A percentile compares a stretch with the other conserved stretches of the same genome.
phyloP scores from a whole-genome alignment of 2,329 filamentous ascomycete genomes.

The Cladosporium sp. region DNA sequence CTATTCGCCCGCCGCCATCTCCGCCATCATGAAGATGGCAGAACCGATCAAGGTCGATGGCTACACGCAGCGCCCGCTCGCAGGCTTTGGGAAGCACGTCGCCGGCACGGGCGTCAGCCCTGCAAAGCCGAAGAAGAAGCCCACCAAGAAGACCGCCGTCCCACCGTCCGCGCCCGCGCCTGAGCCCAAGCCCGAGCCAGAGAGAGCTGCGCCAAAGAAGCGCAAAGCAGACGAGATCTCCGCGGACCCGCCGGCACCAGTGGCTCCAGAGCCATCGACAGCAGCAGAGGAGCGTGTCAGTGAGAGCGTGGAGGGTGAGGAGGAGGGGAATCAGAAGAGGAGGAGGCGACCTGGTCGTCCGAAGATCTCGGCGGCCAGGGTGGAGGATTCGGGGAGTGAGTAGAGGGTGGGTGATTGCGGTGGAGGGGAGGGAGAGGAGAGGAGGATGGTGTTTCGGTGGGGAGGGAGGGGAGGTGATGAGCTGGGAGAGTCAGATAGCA shows the following conservation, averaged over 20 bases:
- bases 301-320: background rate
- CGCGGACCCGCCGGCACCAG: background rate
- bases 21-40: background rate
- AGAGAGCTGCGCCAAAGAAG: background rate
- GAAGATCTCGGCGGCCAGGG: background rate
- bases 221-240: constrained; percentile 11
- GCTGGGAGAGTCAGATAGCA: background rate
- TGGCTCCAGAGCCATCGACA: background rate
- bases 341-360: background rate
- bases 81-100: background rate
- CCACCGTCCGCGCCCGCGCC: background rate
- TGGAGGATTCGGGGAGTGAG: constrained; percentile 13
- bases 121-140: constrained; percentile 18
- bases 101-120: background rate
- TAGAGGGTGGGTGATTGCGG: background rate
- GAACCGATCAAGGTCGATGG: constrained; percentile 9
- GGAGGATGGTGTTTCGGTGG: background rate
- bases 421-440: background rate
- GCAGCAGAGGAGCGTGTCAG: background rate
- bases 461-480: background rate
- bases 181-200: background rate
- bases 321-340: constrained; percentile 4
- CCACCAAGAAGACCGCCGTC: background rate
- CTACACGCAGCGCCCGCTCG: background rate
- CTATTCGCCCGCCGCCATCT: background rate